Evolutionary conservation across 163 green algal species (phyloP).

Genomic region (Chlorella variabilis): DNA sequence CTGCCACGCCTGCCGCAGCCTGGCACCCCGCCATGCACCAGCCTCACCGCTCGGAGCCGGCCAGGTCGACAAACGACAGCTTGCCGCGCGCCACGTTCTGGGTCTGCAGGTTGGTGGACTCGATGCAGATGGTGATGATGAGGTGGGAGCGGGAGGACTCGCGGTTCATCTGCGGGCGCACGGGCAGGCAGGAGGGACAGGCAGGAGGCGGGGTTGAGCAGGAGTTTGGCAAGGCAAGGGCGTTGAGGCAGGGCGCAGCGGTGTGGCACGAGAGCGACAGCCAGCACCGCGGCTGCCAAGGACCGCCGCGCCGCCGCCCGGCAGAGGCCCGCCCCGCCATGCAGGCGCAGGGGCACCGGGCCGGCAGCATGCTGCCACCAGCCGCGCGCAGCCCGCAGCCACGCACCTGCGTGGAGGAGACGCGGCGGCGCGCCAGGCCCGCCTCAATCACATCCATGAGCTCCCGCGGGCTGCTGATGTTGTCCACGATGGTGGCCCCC

Average conservation of each 20-base stretch:
- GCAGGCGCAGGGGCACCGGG: too few relatives aligned
- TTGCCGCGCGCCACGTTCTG: constrained; percentile 87
- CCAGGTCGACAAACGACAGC: constrained; percentile 96
- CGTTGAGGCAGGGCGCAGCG: too few relatives aligned
- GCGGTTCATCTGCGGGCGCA: constrained; percentile 90
- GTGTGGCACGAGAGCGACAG: neutral
- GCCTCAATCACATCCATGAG: constrained; percentile 75
- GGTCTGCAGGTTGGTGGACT: constrained; percentile 96
- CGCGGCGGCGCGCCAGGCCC: constrained; percentile 65
- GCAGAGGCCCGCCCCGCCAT: too few relatives aligned
- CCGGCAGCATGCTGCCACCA: too few relatives aligned
- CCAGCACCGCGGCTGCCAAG: too few relatives aligned
- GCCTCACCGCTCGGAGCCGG: constrained; percentile 90
- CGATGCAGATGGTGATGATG: constrained; percentile 93
- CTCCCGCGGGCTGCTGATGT: constrained; percentile 73
- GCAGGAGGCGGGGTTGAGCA: too few relatives aligned
- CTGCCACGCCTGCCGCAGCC: too few relatives aligned
- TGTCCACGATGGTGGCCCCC: constrained; percentile 79
- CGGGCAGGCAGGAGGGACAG: too few relatives aligned
- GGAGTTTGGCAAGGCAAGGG: too few relatives aligned
- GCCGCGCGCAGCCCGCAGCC: too few relatives aligned
- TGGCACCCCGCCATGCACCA: too few relatives aligned
- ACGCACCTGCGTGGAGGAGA: constrained; percentile 46
- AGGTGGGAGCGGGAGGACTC: constrained; percentile 96
- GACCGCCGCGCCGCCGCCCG: too few relatives aligned